These are phyloP conservation scores for Nadsonia commutata DNA, from an alignment of 1,139 yeast species.

Conservation along the genomic window DNA sequence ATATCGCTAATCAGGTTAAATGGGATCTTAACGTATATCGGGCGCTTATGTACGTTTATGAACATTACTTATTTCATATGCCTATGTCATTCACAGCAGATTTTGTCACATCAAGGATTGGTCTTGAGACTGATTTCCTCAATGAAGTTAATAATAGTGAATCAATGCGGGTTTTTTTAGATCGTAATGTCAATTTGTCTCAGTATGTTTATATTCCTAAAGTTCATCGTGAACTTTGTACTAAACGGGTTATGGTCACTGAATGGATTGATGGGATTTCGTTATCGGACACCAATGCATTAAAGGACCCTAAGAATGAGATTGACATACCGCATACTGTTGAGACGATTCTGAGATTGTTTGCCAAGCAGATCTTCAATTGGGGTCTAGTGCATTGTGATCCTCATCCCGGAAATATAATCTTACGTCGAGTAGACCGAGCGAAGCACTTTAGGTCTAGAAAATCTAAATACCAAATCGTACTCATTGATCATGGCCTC, in stretches of 20 bases:
- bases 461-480: slow-evolving; percentile 33
- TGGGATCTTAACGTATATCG: slow-evolving; percentile 48
- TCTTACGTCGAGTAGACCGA: slow-evolving; percentile 32
- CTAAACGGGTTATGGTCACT: slow-evolving; percentile 39
- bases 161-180: slow-evolving; percentile 21
- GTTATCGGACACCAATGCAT: slow-evolving; percentile 31
- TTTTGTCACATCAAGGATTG: slow-evolving; percentile 43
- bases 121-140: slow-evolving; percentile 46
- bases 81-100: slow-evolving; percentile 45
- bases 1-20: slow-evolving; percentile 39
- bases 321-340: slow-evolving; percentile 31
- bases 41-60: slow-evolving; percentile 38
- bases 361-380: slow-evolving; percentile 54
- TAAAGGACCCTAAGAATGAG: slow-evolving; percentile 26
- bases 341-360: slow-evolving; percentile 38
- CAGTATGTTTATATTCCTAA: slow-evolving; percentile 39
- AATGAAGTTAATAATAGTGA: slow-evolving; percentile 42
- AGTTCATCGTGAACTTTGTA: slow-evolving; percentile 32
- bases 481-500: slow-evolving; percentile 62
- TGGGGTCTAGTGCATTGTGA: slow-evolving; percentile 74
- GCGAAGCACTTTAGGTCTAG: no score
- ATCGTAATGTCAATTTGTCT: slow-evolving; percentile 23
- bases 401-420: slow-evolving; percentile 70
- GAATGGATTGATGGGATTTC: slow-evolving; percentile 72
- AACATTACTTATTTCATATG: slow-evolving; percentile 39